Conservation (phyloP, 163 green algal genomes). For the Coccomyxa subellipsoidea region DNA sequence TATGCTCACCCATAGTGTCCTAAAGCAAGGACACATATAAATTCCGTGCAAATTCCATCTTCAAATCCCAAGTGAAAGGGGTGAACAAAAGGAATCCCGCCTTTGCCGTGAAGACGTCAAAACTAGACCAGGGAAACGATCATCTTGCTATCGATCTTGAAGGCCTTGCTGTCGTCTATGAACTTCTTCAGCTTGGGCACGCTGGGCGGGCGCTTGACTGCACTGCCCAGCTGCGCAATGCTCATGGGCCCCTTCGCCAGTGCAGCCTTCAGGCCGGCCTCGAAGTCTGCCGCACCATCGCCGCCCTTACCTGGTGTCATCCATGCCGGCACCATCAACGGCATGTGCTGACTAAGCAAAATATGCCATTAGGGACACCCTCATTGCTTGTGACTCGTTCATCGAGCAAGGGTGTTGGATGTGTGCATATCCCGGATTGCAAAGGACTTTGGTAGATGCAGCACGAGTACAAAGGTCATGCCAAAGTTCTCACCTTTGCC, state of each 20-base stretch:
- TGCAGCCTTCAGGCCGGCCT: neutral
- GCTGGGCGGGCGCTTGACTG: neutral
- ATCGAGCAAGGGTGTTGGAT: no score
- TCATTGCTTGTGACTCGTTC: no score
- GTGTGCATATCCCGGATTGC: no score
- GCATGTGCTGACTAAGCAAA: no score
- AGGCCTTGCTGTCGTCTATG: slow-evolving; percentile 10
- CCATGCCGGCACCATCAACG: neutral
- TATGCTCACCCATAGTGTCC: no score
- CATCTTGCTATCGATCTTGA: slow-evolving; percentile 10
- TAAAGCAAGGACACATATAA: no score
- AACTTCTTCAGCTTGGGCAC: slow-evolving; percentile 22
- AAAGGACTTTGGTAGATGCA: no score
- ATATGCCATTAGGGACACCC: no score
- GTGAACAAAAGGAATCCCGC: no score
- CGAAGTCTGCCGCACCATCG: neutral
- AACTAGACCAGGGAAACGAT: neutral
- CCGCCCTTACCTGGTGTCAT: neutral
- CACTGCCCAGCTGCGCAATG: slow-evolving; percentile 1
- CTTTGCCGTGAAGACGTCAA: neutral
- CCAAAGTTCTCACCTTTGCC: neutral
- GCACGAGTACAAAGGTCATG: no score
- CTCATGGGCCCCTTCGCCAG: slow-evolving; percentile 13
- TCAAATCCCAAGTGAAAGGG: no score
- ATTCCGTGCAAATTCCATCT: no score